These are phyloP conservation scores for sunflower (Helianthus annuus) DNA, from an alignment of 129 eudicot genomes.

Conservation along the genomic window HanXRQr2.0-SUNRISE NC_035443.2:182998609-182999108, in stretches of 20 bases:
- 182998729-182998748: conserved; percentile 30
- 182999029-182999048: conserved; percentile 22
- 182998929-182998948: conserved; percentile 31
- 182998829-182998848: conserved; percentile 30
- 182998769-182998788: conserved; percentile 40
- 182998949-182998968: conserved; percentile 26
- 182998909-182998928: conserved; percentile 1
- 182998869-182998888: conserved; percentile 34
- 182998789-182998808: conserved; percentile 18
- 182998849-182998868: conserved; percentile 35
- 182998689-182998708: conserved; percentile 26
- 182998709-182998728: conserved; percentile 32
- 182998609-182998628: not conserved
- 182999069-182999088: conserved; percentile 14
- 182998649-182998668: conserved; percentile 9
- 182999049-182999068: not conserved
- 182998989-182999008: conserved; percentile 31
- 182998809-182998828: too few relatives aligned
- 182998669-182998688: conserved; percentile 19
- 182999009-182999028: conserved; percentile 34
- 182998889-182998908: not conserved
- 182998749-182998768: conserved; percentile 48
- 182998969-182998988: conserved; percentile 12
- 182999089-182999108: conserved; percentile 19
- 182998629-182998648: conserved; percentile 36